Evolutionary conservation across 202 grass and related monocot genomes (phyloP).

Genomic region (Panicum virgatum): DNA sequence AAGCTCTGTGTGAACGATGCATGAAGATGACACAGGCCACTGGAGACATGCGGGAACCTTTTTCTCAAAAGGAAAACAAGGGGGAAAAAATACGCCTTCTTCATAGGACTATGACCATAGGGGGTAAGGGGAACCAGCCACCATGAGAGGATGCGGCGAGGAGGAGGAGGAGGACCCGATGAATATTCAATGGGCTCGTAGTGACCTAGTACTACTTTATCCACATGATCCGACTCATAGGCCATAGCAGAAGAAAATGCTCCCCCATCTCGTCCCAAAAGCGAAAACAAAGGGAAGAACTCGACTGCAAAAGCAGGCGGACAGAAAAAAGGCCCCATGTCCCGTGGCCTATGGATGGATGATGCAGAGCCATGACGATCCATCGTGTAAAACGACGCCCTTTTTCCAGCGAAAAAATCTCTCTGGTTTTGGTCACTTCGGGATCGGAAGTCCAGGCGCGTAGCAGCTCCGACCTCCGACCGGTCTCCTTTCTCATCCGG

Average conservation of each 20-base stretch:
- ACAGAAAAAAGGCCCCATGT: background rate
- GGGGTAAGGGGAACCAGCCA: too few species aligned
- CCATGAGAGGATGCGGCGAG: background rate
- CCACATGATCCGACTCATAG: slow-evolving; percentile 3
- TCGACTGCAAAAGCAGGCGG: background rate
- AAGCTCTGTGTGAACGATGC: background rate
- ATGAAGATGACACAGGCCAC: background rate
- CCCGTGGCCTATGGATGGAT: background rate
- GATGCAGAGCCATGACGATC: slow-evolving; percentile 47
- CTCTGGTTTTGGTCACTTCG: background rate
- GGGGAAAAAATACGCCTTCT: too few species aligned
- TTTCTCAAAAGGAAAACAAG: background rate
- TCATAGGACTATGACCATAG: too few species aligned
- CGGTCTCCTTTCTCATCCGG: background rate
- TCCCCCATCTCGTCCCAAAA: background rate
- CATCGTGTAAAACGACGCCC: slow-evolving; percentile 52
- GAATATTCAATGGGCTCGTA: background rate
- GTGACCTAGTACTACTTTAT: background rate
- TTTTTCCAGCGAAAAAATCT: slow-evolving; percentile 42
- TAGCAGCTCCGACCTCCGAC: background rate
- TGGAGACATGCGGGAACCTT: background rate
- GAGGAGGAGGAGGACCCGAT: background rate
- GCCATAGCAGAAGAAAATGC: background rate
- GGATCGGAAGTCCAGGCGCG: background rate
- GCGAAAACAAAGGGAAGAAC: background rate